phyloP scores from a whole-genome alignment of 345 rosid genomes.

The Carallia pectinifolia region DNA sequence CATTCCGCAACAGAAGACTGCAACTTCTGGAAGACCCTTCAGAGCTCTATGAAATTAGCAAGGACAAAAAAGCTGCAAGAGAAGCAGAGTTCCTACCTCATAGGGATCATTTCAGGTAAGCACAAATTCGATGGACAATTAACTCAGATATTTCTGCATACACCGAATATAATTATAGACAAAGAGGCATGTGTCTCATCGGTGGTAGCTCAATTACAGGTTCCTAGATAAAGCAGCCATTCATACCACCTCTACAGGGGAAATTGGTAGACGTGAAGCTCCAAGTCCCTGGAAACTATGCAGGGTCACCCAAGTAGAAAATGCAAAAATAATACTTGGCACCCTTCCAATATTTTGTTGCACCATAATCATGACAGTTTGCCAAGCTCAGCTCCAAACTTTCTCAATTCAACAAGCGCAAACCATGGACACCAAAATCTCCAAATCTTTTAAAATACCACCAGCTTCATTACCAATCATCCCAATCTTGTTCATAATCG shows the following conservation, averaged over 20 bases:
- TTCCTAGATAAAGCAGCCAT: slow-evolving; percentile 66
- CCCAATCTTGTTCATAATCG: slow-evolving; percentile 40
- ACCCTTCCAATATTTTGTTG: slow-evolving; percentile 53
- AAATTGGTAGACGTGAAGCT: slow-evolving; percentile 11
- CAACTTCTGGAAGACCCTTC: slow-evolving; percentile 40
- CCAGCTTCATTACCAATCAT: slow-evolving; percentile 57
- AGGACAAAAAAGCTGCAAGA: slow-evolving; percentile 39
- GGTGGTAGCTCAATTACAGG: slow-evolving; percentile 21
- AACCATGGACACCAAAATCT: slow-evolving; percentile 48
- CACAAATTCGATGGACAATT: not conserved
- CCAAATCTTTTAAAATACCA: slow-evolving; percentile 40
- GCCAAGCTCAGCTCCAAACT: slow-evolving; percentile 52
- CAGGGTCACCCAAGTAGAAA: slow-evolving; percentile 63
- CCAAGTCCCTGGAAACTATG: slow-evolving; percentile 58
- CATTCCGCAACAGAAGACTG: slow-evolving; percentile 50
- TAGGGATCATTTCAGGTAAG: slow-evolving; percentile 42
- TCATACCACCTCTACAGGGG: slow-evolving; percentile 13
- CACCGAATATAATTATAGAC: not conserved
- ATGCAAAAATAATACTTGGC: slow-evolving; percentile 47
- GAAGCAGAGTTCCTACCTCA: slow-evolving; percentile 47
- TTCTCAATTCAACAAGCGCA: slow-evolving; percentile 52
- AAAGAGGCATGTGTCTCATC: not conserved
- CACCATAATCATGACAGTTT: slow-evolving; percentile 58
- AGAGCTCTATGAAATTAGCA: slow-evolving; percentile 45
- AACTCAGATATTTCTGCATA: no score